These are phyloP conservation scores for Rheum nobile DNA, from an alignment of 148 eudicot species.

Conservation along the genomic window DNA sequence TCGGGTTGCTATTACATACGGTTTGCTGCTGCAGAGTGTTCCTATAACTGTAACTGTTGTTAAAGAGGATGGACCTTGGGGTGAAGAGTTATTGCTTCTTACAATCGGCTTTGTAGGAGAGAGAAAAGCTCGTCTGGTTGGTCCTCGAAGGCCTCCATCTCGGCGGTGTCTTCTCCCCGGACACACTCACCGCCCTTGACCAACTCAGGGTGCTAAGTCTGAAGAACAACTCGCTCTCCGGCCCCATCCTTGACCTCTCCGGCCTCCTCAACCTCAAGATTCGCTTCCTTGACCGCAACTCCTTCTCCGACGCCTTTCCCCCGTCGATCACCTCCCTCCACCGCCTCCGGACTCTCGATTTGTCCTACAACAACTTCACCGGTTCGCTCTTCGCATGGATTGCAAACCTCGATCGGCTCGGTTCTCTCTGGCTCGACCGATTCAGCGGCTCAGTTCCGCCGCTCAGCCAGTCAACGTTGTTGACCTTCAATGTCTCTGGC, in stretches of 20 bases:
- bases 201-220: constrained; percentile 48
- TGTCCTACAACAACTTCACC: constrained; percentile 26
- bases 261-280: constrained; percentile 27
- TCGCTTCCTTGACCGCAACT: constrained; percentile 29
- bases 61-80: too few species aligned
- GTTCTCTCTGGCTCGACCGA: constrained; percentile 29
- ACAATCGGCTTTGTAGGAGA: too few species aligned
- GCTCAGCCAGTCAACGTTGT: constrained; percentile 34
- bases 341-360: constrained; percentile 37
- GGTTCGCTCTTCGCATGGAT: constrained; percentile 26
- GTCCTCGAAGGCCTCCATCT: constrained; percentile 20
- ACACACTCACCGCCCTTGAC: constrained; percentile 34
- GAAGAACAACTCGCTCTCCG: constrained; percentile 40
- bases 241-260: constrained; percentile 41
- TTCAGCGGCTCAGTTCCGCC: constrained; percentile 35
- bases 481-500: constrained; percentile 33
- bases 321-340: constrained; percentile 26
- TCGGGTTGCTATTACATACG: too few species aligned
- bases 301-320: constrained; percentile 25
- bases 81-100: too few species aligned
- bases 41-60: too few species aligned
- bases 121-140: constrained; percentile 27
- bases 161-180: constrained; percentile 22
- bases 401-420: constrained; percentile 16
- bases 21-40: too few species aligned